A percentile compares a stretch with the other conserved stretches of the same genome.
Conservation (phyloP, 2,329 filamentous ascomycete genomes). For the Cordyceps militaris region DNA sequence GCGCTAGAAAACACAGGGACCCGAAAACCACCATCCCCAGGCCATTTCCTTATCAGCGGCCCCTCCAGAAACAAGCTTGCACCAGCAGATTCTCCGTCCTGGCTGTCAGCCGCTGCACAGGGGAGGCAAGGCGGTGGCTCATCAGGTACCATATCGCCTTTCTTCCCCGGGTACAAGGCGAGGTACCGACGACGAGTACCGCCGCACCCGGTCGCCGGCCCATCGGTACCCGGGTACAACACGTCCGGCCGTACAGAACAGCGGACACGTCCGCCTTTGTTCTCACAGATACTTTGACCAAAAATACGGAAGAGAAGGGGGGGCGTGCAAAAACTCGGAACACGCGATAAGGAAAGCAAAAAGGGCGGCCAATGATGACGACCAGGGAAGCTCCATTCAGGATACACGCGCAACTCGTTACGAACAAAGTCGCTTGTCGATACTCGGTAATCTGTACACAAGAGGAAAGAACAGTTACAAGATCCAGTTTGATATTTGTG, state of each 20-base stretch:
- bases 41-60: constrained; percentile 9
- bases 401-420: too few relatives aligned
- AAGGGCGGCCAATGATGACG: too few relatives aligned
- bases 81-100: too few relatives aligned
- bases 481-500: neutral
- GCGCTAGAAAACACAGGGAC: constrained; percentile 8
- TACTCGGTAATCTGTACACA: too few relatives aligned
- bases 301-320: neutral
- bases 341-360: neutral
- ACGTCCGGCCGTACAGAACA: neutral
- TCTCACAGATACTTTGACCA: neutral
- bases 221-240: constrained; percentile 12
- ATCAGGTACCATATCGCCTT: neutral
- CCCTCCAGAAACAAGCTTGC: constrained; percentile 1
- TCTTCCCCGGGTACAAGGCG: constrained; percentile 2
- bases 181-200: constrained; percentile 7
- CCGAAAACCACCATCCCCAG: constrained; percentile 4
- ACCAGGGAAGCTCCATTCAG: too few relatives aligned
- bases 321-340: neutral
- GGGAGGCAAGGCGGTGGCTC: too few relatives aligned
- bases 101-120: too few relatives aligned
- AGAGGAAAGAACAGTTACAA: too few relatives aligned
- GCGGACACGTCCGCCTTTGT: neutral
- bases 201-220: neutral
- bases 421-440: too few relatives aligned